Conservation (phyloP, 2,329 filamentous ascomycete species). For the Dryadomyces quercivorus region DNA sequence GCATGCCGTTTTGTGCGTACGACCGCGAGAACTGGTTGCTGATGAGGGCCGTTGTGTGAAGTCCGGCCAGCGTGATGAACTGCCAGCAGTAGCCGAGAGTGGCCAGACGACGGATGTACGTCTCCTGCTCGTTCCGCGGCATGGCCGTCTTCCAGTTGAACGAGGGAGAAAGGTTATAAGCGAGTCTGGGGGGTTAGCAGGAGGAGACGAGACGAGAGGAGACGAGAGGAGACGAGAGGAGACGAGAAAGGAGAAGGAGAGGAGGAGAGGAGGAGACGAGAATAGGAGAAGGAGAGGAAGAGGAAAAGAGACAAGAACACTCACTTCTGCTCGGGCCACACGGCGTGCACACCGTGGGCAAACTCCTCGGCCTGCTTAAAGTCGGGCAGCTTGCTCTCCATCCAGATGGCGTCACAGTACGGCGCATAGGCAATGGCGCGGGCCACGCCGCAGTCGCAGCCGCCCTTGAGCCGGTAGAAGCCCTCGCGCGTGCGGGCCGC, state of each 20-base stretch:
- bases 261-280: neutral
- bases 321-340: conserved; percentile 93
- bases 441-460: conserved; percentile 83
- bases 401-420: conserved; percentile 95
- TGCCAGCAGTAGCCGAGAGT: conserved; percentile 96
- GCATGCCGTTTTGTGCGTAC: conserved; percentile 76
- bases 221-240: too few species aligned
- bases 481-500: conserved; percentile 85
- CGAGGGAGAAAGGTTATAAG: conserved; percentile 95
- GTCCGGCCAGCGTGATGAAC: conserved; percentile 96
- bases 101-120: conserved; percentile 85
- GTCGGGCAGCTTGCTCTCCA: conserved; percentile 96
- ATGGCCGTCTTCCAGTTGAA: conserved; percentile 99
- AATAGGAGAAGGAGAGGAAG: conserved; percentile 12
- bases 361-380: conserved; percentile 87
- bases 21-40: conserved; percentile 77
- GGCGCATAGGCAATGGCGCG: conserved; percentile 84
- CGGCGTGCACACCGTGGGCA: conserved; percentile 81
- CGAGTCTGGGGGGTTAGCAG: conserved; percentile 45
- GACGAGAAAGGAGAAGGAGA: too few species aligned
- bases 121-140: conserved; percentile 84
- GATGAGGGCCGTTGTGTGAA: conserved; percentile 92
- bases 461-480: conserved; percentile 86
- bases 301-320: conserved; percentile 19
- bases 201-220: neutral